A percentile compares a stretch with the other conserved stretches of the same genome.
Conservation (phyloP, 768 basidiomycete species). For the Hemileccinum rubropunctum region DNA sequence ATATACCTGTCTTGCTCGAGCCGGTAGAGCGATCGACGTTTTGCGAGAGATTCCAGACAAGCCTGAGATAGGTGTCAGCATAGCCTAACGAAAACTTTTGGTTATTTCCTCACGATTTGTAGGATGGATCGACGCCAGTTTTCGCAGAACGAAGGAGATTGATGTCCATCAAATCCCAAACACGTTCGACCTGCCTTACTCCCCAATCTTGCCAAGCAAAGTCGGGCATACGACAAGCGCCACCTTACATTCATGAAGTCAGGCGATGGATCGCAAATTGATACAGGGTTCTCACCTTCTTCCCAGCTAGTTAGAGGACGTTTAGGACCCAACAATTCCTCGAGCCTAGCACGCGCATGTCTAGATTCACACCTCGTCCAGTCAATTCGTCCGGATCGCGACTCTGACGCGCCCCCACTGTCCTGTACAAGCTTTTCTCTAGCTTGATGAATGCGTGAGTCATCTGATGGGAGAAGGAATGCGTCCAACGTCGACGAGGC, state of each 20-base stretch:
- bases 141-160: conserved; percentile 77
- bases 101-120: conserved; percentile 68
- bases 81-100: background rate
- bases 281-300: conserved; percentile 54
- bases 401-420: conserved; percentile 58
- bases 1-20: conserved; percentile 77
- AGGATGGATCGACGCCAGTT: conserved; percentile 79
- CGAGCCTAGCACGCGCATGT: conserved; percentile 82
- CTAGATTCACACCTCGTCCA: conserved; percentile 93
- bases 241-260: conserved; percentile 44
- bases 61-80: conserved; percentile 39
- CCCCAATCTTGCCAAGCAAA: conserved; percentile 96
- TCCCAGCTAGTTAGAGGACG: conserved; percentile 92
- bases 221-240: conserved; percentile 80
- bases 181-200: conserved; percentile 87
- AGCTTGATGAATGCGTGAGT: conserved; percentile 87
- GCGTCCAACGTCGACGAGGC: conserved; percentile 89
- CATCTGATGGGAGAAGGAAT: conserved; percentile 88
- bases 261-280: background rate
- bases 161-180: conserved; percentile 96
- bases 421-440: conserved; percentile 80
- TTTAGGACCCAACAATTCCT: conserved; percentile 78
- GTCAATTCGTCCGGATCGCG: conserved; percentile 73
- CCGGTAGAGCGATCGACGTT: conserved; percentile 93
- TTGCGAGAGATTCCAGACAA: conserved; percentile 95